Base-by-base conservation (phyloP, 768 basidiomycete species). In the Russula virescens region DNA sequence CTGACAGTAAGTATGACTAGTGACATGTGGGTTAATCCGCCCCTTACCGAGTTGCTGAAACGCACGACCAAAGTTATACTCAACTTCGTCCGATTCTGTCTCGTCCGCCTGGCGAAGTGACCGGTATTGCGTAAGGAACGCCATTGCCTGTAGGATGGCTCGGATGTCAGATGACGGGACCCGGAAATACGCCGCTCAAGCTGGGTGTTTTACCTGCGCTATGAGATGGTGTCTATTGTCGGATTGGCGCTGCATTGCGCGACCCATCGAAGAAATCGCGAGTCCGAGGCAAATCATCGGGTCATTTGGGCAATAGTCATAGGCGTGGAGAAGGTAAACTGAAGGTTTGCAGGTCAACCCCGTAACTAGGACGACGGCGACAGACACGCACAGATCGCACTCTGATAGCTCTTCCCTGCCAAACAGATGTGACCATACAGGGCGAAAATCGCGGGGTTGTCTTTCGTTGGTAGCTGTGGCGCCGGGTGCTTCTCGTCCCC, bases 181-280 rank as follows among this genome's bases (percentile, higher is more conserved):
- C 25, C 43, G 25, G 23, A 42, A 42, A 53, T 19, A 14, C 50
- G 26, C 19, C 10, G 5, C 13, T 50, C 18, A 45, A 42, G 10
- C 43, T 40, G 4, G 18, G 14, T 5, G 26, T n/a, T 69, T 26
- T 50, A 84, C 84, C 73, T 94, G 91, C 4, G 87, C 80, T 43
- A 98, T 81, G 62, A 94, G 81, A 72, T 96, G 91, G 70, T 97
- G 90, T 45, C 94, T 77, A 71, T 99, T 98, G 74, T 98, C 96
- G 16, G 88, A 86, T 72, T 98, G 95, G 21, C 95, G 82, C 66
- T 95, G 91, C 87, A 93, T 92, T 0, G 94, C 89, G 42, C 96
- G 81, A 13, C 94, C 93, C 50, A 97, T 77, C 23, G 91, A 97
- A 0, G 91, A 86, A 50, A 94, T 84, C 0, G 88, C 91, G 10